A percentile compares a stretch with the other conserved stretches of the same genome.
These are phyloP conservation scores for Gomphus bonarii DNA, from an alignment of 1,284 basidiomycete species.

Conservation along the genomic window DNA sequence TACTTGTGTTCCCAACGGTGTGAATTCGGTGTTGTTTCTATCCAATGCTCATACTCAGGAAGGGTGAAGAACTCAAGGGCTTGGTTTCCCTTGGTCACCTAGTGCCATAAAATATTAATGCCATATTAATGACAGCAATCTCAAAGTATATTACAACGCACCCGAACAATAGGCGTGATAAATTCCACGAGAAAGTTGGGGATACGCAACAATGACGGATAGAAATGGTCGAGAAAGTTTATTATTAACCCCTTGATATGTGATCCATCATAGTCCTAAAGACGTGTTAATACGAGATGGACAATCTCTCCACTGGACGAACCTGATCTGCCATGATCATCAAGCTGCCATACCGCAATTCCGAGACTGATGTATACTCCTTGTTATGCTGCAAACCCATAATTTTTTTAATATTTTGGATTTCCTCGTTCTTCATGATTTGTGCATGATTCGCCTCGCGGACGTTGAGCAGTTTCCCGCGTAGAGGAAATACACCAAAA, in stretches of 20 bases:
- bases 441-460: slow-evolving; percentile 94
- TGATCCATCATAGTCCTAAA: slow-evolving; percentile 96
- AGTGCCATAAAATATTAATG: neutral
- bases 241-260: slow-evolving; percentile 99
- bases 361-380: slow-evolving; percentile 65
- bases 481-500: slow-evolving; percentile 95
- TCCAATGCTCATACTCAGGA: slow-evolving; percentile 94
- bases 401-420: slow-evolving; percentile 97
- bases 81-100: slow-evolving; percentile 75
- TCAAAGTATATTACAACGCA: slow-evolving; percentile 27
- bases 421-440: slow-evolving; percentile 97
- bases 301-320: slow-evolving; percentile 12
- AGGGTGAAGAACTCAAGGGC: slow-evolving; percentile 93
- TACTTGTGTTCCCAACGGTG: slow-evolving; percentile 91
- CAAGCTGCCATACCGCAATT: slow-evolving; percentile 85
- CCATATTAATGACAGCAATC: neutral
- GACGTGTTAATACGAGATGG: neutral
- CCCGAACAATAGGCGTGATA: slow-evolving; percentile 96
- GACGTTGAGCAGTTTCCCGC: slow-evolving; percentile 96
- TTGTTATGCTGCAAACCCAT: slow-evolving; percentile 94
- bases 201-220: slow-evolving; percentile 87
- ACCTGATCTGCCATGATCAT: slow-evolving; percentile 99
- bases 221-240: slow-evolving; percentile 97
- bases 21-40: slow-evolving; percentile 69
- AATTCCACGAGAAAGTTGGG: slow-evolving; percentile 96